These are phyloP conservation scores for Chloris gayana DNA, from an alignment of 176 grass and related monocot species.

Conservation along the genomic window DNA sequence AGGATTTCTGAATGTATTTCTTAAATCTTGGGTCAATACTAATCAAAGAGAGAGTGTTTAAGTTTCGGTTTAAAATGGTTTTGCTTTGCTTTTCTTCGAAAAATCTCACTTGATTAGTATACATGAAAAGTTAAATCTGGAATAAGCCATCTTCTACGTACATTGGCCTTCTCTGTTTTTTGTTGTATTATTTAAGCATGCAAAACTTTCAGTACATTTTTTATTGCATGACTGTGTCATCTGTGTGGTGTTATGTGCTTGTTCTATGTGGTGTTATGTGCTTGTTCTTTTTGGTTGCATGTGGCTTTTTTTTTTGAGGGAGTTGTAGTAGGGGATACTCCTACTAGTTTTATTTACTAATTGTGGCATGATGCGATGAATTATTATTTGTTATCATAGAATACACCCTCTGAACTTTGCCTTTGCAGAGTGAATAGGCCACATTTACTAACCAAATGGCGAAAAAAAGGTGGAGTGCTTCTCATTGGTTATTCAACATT, in stretches of 20 bases:
- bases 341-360: slow-evolving; percentile 17
- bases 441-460: slow-evolving; percentile 84
- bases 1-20: neutral
- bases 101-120: slow-evolving; percentile 11
- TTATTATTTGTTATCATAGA: slow-evolving; percentile 20
- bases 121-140: neutral
- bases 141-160: neutral
- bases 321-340: too few relatives aligned
- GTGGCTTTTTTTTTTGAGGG: too few relatives aligned
- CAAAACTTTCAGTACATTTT: neutral
- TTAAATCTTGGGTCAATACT: neutral
- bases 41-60: neutral
- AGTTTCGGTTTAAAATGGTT: neutral
- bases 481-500: slow-evolving; percentile 96
- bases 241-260: neutral
- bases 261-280: too few relatives aligned
- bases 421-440: slow-evolving; percentile 72
- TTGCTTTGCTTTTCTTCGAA: neutral
- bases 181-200: neutral
- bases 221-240: slow-evolving; percentile 5
- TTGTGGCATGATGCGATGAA: neutral
- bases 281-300: slow-evolving; percentile 1
- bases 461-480: slow-evolving; percentile 83
- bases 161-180: neutral
- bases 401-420: slow-evolving; percentile 3